Evolutionary conservation across 139 green algal genomes (phyloP).

Genomic region (Picochlorum sp.): DNA sequence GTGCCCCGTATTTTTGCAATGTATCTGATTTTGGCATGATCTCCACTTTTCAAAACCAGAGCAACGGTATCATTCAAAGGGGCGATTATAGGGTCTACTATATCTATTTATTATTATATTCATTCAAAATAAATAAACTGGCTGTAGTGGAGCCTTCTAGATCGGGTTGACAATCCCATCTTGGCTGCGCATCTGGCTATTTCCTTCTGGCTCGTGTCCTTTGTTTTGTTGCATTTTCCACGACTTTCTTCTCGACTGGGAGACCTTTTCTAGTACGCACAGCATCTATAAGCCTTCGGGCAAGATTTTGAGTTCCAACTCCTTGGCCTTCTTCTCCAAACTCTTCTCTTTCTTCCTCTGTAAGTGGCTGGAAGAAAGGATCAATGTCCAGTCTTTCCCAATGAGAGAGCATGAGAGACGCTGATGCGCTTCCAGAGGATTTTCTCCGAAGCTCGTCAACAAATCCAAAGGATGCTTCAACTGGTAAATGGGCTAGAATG

Average conservation of each 20-base stretch:
- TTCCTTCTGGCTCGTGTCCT: conserved; percentile 84
- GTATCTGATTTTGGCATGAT: too few relatives aligned
- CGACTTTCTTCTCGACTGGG: conserved; percentile 89
- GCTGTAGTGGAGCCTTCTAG: too few relatives aligned
- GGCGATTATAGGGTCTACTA: too few relatives aligned
- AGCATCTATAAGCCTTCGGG: conserved; percentile 69
- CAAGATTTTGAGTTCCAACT: conserved; percentile 60
- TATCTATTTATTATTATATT: too few relatives aligned
- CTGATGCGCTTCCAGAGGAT: conserved; percentile 72
- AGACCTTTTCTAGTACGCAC: conserved; percentile 88
- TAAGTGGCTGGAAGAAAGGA: conserved; percentile 91
- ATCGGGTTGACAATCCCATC: too few relatives aligned
- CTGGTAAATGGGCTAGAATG: conserved; percentile 75
- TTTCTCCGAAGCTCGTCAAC: conserved; percentile 84
- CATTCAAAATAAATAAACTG: too few relatives aligned
- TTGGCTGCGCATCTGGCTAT: too few relatives aligned
- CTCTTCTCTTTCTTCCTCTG: conserved; percentile 96
- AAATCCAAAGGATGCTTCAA: conserved; percentile 88
- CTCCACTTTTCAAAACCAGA: too few relatives aligned
- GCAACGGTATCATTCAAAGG: too few relatives aligned
- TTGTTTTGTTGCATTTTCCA: conserved; percentile 92
- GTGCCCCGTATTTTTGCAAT: conserved; percentile 7
- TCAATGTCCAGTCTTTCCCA: conserved; percentile 90
- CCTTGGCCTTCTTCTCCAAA: conserved; percentile 81
- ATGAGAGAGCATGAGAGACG: conserved; percentile 85